Percentiles rank a stretch among this genome's conserved stretches.
These are phyloP conservation scores for Globisporangium parvum DNA, from an alignment of 352 stramenopile species.

Conservation along the genomic window DNA sequence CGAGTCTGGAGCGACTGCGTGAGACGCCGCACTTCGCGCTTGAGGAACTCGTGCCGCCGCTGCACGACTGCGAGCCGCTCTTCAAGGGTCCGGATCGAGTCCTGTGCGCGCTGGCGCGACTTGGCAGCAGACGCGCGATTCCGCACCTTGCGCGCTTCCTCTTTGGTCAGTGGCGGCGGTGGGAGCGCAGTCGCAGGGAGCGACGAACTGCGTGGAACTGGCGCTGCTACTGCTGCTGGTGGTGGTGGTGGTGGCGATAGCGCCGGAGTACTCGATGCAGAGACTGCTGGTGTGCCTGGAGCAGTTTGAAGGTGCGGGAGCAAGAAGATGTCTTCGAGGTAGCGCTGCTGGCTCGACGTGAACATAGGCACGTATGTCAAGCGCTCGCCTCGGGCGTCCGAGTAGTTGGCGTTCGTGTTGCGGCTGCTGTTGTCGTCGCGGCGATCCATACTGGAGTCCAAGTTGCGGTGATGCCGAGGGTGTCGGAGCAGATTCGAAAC, in stretches of 20 bases:
- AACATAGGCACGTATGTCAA: too few species aligned
- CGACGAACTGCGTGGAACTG: neutral
- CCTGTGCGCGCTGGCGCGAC: constrained; percentile 15
- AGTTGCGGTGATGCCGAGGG: too few species aligned
- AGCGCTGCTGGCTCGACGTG: too few species aligned
- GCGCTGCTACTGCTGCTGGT: neutral
- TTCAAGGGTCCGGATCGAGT: constrained; percentile 16
- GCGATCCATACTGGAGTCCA: too few species aligned
- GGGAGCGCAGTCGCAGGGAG: neutral
- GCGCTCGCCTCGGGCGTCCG: too few species aligned
- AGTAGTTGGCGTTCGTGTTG: too few species aligned
- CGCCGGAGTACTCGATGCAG: too few species aligned
- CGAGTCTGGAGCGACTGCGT: neutral
- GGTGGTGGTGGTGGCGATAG: neutral
- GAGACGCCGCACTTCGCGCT: constrained; percentile 3
- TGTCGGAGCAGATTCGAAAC: too few species aligned
- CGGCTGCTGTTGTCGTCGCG: too few species aligned
- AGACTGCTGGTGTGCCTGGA: too few species aligned
- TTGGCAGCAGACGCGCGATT: constrained; percentile 19
- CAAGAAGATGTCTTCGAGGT: too few species aligned
- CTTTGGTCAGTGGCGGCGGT: constrained; percentile 2
- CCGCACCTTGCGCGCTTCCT: constrained; percentile 10
- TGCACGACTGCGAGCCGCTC: constrained; percentile 6
- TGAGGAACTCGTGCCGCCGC: constrained; percentile 1
- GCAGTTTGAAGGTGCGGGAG: too few species aligned